phyloP scores from a whole-genome alignment of 129 eudicot genomes.

The Arctium minus region DNA sequence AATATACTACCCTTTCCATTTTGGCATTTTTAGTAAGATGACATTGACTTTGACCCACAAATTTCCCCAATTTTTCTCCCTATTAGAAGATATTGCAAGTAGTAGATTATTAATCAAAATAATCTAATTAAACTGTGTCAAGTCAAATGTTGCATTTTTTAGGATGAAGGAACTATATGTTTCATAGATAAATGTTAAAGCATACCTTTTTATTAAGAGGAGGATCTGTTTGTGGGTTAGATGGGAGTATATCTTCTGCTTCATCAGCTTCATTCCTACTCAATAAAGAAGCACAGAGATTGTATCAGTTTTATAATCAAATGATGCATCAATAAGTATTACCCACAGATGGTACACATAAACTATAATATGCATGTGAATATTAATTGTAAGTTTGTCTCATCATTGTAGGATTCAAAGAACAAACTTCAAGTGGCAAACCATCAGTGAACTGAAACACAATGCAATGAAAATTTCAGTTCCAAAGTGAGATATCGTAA shows the following conservation, averaged over 20 bases:
- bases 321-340: background rate
- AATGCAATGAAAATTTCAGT: background rate
- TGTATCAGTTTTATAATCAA: background rate
- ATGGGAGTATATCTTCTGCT: conserved; percentile 17
- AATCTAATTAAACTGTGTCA: background rate
- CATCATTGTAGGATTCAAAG: background rate
- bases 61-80: no score
- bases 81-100: no score
- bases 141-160: background rate
- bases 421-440: background rate
- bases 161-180: background rate
- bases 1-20: background rate
- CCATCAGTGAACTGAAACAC: background rate
- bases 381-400: background rate
- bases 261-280: conserved; percentile 36
- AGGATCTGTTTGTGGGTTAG: conserved; percentile 46
- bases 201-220: conserved; percentile 55
- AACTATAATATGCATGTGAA: background rate
- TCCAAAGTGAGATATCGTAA: background rate
- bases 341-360: background rate
- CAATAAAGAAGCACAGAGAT: background rate
- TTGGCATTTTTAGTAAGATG: no score
- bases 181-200: conserved; percentile 7
- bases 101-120: background rate
- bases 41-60: no score